Base-by-base conservation (phyloP, 805 yeast species). In the Candida koratica region DNA sequence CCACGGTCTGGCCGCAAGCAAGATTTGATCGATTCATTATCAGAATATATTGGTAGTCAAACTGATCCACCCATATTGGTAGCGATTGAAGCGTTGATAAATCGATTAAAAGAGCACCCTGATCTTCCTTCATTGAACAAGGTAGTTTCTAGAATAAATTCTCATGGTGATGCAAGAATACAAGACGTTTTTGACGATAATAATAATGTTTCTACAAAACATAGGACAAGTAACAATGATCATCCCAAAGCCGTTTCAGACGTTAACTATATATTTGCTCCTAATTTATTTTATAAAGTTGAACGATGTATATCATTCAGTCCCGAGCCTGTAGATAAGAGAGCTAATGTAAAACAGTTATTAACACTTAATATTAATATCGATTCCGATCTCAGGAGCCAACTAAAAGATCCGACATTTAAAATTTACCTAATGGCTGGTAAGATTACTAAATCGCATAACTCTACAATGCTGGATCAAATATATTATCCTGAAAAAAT, bases 401-500 rank as follows among this genome's bases (percentile, higher is more conserved):
- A n/a, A 4, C 11, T 29, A 5, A 12, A 12, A 3, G 13, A 18
- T 18, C n/a, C 25, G 7, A 19, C 5, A 10, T 18, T 13, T 18
- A 11, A 22, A 29, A 10, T 29, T 4, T 29, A 19, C 16, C 5
- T 33, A 15, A 4, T 33, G 5, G 20, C 25, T 4, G 37, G 37
- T 6, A 33, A 33, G 15, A 15, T 13, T 11, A 11, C 11, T 3
- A 4, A 10, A 19, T 15, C 19, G n/a, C n/a, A 5, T 12, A 18
- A 25, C 7, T 9, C 25, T 5, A 15, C 5, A 6, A 28, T 5
- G 11, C 26, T 28, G 9, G 23, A 25, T 16, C 22, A 17, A 5
- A 23, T 86, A 7, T 76, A 74, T 46, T 89, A 77, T 47, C 97
- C 97, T 0, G 65, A 61, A 17, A 86, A 85, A 4, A 61, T 80